Conservation (phyloP, 73 alveolate genomes). For the Paramecium sonneborni region DNA sequence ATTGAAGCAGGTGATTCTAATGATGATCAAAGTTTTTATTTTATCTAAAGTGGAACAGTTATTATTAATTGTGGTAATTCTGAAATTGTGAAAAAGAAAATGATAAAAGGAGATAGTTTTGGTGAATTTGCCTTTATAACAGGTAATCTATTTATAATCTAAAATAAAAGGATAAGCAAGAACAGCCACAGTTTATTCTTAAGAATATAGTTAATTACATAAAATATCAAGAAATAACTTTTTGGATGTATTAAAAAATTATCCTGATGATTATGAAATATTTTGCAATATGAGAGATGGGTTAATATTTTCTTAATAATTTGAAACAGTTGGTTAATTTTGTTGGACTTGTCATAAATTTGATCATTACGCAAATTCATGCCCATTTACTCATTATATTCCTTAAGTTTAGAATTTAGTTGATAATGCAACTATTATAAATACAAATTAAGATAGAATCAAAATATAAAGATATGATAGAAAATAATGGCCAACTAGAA, state of each 20-base stretch:
- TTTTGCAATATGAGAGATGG: conserved; percentile 49
- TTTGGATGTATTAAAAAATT: neutral
- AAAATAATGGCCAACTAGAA: conserved; percentile 42
- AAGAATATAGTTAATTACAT: conserved; percentile 10
- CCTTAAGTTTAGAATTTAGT: neutral
- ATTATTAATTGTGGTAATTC: neutral
- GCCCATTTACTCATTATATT: conserved; percentile 53
- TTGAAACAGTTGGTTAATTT: conserved; percentile 18
- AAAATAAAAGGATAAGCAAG: conserved; percentile 42
- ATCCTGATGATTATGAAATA: conserved; percentile 60
- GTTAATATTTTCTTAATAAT: conserved; percentile 1
- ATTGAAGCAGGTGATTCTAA: neutral
- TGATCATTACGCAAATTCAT: conserved; percentile 28
- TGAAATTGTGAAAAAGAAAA: neutral
- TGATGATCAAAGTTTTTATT: conserved; percentile 4
- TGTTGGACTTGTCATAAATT: conserved; percentile 37
- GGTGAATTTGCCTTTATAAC: conserved; percentile 55
- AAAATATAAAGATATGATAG: neutral
- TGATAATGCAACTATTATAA: neutral
- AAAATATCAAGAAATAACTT: conserved; percentile 44
- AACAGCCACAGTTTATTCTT: conserved; percentile 51
- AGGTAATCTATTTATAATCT: neutral
- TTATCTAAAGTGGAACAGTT: neutral
- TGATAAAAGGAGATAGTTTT: conserved; percentile 2
- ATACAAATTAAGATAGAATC: neutral